Evolutionary conservation across 345 rosid genomes (phyloP), one percentile per base, ranked within the genome.

Genomic region (Psidium guajava): DNA sequence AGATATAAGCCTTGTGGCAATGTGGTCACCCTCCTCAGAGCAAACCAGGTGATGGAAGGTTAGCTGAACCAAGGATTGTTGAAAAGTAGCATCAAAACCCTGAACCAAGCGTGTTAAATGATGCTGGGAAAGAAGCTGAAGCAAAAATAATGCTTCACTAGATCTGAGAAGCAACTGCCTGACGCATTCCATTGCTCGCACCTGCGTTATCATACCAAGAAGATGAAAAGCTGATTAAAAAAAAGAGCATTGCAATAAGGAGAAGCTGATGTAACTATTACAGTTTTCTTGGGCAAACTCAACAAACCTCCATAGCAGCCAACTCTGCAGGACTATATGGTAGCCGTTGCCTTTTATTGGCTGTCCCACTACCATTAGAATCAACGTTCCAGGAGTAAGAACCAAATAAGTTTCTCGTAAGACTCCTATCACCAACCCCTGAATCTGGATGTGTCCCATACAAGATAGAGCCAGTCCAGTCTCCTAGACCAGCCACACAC

Each of bases 91-190:
- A 89, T 97, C 99, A 88, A 97, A 93, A 49, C 91, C 94, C 86
- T 97, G 99, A 90, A 95, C 93, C 91, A 96, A 91, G 73, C 98
- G 94, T 85, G 95, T 89, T 69, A 96, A 86, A 85, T 97, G 98
- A 90, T 95, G 98, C 89, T 94, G 98, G 85, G 96, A 93, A 89
- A 94, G 94, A 88, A 97, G 96, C 88, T 93, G 98, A 85, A 96
- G 94, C 91, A 97, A 89, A 93, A 94, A 97, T 77, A 96, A 90
- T 55, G 99, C 98, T 91, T 97, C 99, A 82, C 98, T 95, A 87
- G 99, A 97, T 93, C 99, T 91, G 90, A 94, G 96, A 91, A 97
- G 96, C 92, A 96, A 88, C 87, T 97, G 99, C 83, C 99, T 91
- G 84, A 97, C 91, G 85, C 99, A 96, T 88, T 97, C 99, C 99